Conservation (phyloP, 192 early-diverging fungal genomes). For the Coemansia sp. region DNA sequence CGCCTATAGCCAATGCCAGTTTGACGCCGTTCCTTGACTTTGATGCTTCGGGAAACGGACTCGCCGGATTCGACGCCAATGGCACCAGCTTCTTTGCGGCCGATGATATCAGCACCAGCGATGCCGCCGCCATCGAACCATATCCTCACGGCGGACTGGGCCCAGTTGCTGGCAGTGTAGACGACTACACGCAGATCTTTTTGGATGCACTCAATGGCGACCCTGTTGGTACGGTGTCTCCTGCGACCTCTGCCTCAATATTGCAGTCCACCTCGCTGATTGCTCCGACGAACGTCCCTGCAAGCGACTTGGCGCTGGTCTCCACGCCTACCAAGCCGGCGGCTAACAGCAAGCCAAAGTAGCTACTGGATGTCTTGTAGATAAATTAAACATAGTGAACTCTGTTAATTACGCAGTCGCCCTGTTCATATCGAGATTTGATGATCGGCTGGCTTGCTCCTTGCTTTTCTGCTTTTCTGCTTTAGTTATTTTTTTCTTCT, state of each 20-base stretch:
- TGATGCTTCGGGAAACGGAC: slow-evolving; percentile 14
- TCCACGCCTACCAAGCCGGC: neutral
- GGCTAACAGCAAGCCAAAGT: neutral
- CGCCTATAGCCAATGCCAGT: neutral
- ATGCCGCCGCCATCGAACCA: neutral
- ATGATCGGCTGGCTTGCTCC: too few species aligned
- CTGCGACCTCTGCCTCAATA: neutral
- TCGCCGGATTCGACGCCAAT: neutral
- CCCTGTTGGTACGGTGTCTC: neutral
- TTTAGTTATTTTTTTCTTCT: too few species aligned
- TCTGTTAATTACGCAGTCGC: too few species aligned
- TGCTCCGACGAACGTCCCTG: neutral
- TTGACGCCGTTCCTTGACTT: slow-evolving; percentile 46
- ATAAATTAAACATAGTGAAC: neutral
- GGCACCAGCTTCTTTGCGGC: neutral
- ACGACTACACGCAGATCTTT: slow-evolving; percentile 12
- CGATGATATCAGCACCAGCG: neutral
- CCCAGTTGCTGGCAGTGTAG: neutral
- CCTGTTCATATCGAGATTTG: too few species aligned
- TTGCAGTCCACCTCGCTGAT: neutral
- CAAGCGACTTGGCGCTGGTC: neutral
- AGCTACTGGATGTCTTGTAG: neutral
- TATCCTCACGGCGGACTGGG: neutral
- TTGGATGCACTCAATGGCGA: slow-evolving; percentile 11
- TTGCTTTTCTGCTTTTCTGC: too few species aligned